A percentile compares a stretch with the other conserved stretches of the same genome.
Conservation (phyloP, 179 eudicot species). For the Gypsophila paniculata region DNA sequence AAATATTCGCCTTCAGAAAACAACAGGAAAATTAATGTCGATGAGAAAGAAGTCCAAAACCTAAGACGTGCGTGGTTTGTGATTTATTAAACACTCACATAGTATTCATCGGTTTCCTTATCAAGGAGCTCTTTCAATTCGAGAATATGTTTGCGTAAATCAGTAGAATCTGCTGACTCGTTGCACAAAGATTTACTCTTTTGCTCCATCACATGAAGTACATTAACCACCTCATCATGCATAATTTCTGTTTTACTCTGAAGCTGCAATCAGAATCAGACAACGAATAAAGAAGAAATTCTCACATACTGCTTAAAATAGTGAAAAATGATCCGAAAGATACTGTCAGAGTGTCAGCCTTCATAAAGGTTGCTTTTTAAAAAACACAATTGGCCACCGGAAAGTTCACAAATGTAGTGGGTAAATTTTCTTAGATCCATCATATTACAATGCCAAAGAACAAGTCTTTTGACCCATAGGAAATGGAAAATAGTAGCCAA, state of each 20-base stretch:
- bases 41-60: neutral
- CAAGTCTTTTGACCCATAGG: too few relatives aligned
- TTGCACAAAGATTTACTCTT: slow-evolving; percentile 41
- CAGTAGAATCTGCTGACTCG: slow-evolving; percentile 43
- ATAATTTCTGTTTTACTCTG: slow-evolving; percentile 57
- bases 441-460: neutral
- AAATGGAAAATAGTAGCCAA: neutral
- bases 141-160: slow-evolving; percentile 50
- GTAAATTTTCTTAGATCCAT: neutral
- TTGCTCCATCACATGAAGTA: slow-evolving; percentile 55
- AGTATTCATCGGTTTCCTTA: slow-evolving; percentile 50
- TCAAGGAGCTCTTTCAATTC: slow-evolving; percentile 57
- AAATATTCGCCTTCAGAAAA: neutral
- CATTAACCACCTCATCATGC: slow-evolving; percentile 50
- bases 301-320: neutral
- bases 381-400: neutral
- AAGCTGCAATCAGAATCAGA: slow-evolving; percentile 43
- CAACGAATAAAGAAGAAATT: neutral
- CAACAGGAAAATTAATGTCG: neutral
- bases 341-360: too few relatives aligned
- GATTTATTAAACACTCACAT: slow-evolving; percentile 42
- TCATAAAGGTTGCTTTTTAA: neutral
- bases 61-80: neutral
- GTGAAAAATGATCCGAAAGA: neutral
- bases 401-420: neutral